A percentile compares a stretch with the other conserved stretches of the same genome.
Conservation (phyloP, 169 alveolate species). For the Plasmodium adleri region DNA sequence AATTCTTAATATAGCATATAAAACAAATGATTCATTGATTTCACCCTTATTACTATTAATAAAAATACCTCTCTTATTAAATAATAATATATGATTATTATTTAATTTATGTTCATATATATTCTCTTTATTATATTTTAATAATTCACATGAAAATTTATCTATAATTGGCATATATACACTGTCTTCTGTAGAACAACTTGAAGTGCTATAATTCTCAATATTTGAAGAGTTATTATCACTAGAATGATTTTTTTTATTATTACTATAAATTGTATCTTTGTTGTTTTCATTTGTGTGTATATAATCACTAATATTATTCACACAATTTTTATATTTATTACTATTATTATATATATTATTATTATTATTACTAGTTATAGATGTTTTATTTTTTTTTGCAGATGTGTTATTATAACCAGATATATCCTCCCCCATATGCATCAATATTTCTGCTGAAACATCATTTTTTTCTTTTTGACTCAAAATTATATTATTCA, state of each 20-base stretch:
- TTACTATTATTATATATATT: not conserved
- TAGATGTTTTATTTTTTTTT: too few species aligned
- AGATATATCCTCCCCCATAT: not conserved
- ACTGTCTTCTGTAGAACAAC: constrained; percentile 17
- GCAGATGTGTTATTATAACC: too few species aligned
- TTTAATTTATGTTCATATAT: constrained; percentile 35
- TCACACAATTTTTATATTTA: not conserved
- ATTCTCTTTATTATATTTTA: constrained; percentile 40
- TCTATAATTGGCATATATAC: constrained; percentile 41
- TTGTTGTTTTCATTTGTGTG: not conserved
- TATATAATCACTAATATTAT: not conserved
- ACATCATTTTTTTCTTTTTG: not conserved
- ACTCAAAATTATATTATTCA: too few species aligned
- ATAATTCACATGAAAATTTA: constrained; percentile 32
- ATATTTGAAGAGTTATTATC: constrained; percentile 9
- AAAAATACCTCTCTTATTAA: constrained; percentile 65
- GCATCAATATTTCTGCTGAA: not conserved
- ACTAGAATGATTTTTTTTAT: not conserved
- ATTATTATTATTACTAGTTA: not conserved
- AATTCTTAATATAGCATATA: constrained; percentile 37
- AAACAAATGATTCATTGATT: constrained; percentile 46
- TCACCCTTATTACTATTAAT: constrained; percentile 59
- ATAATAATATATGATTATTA: constrained; percentile 18
- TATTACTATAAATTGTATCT: not conserved
- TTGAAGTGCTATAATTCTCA: not conserved